Base-by-base conservation (phyloP, 225 moss, liverwort and hornwort genomes). In the Ulota crispa region DNA sequence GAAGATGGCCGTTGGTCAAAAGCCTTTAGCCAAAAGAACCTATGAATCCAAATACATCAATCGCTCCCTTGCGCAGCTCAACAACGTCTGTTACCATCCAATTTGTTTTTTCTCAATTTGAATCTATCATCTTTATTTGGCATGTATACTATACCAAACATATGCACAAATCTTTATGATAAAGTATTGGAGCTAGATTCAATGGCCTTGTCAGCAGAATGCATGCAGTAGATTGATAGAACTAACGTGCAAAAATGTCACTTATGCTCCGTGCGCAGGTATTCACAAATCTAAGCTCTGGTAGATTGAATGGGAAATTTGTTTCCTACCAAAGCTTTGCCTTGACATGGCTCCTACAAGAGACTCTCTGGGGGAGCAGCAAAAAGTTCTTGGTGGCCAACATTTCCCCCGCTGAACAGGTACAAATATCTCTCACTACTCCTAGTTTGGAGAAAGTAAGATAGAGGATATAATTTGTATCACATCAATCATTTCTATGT, bases 391-490 rank as follows among this genome's bases (percentile, higher is more conserved):
- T 94, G 78, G 86, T 93, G 39, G 94, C 93, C 61, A 90, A 86
- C 72, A 81, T 94, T 60, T 94, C 94, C 55, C 93, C 94, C 52
- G 94, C 94, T 47, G 93, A 94, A 82, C 93, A 94, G 83, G 92
- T 94, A 75, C 45, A 10, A 8, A 41, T 53, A 31, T 3, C 24
- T 42, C 36, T 27, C 59, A 19, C 41, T 28, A 70, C 9, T 68
- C 20, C 39, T 45, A 30, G 36, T 78, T 19, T 42, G 27, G 50
- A 79, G 27, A 62, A 73, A 52, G 10, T 14, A 23, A 60, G 6
- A 45, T 18, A 43, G 64, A 76, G 47, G 47, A 36, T 37, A 41
- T 9, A 18, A 8, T 50, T 31, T 52, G 24, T 64, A n/a, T 50
- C 24, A 16, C 18, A 47, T 64, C 3, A 7, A 68, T 41, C 55